Evolutionary conservation across 495 filamentous ascomycete species (phyloP).

Genomic region (Neurospora terricola): DNA sequence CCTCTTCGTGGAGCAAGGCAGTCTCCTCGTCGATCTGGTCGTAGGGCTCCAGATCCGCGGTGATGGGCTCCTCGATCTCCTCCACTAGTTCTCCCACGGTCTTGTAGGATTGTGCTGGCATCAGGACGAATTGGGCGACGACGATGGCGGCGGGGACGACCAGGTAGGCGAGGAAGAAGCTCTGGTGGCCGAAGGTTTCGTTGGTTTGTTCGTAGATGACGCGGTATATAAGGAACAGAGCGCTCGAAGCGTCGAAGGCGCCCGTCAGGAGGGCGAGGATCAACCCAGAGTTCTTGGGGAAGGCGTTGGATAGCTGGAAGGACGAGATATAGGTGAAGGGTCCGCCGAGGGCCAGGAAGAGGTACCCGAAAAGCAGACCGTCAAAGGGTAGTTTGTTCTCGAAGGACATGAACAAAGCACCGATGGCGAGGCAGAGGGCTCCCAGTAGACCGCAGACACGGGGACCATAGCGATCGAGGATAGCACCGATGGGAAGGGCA

Average conservation of each 20-base stretch:
- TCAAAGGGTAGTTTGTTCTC: conserved; percentile 56
- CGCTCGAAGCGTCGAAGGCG: conserved; percentile 81
- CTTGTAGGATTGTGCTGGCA: conserved; percentile 78
- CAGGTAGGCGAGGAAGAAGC: conserved; percentile 73
- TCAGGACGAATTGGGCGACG: conserved; percentile 57
- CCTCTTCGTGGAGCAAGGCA: conserved; percentile 51
- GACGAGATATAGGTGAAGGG: conserved; percentile 86
- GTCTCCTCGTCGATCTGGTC: conserved; percentile 54
- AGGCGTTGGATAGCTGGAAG: conserved; percentile 89
- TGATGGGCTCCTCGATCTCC: conserved; percentile 46
- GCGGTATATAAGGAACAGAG: conserved; percentile 80
- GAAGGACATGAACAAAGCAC: conserved; percentile 60
- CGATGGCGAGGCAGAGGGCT: conserved; percentile 55
- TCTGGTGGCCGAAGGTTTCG: conserved; percentile 50
- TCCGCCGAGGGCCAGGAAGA: conserved; percentile 74
- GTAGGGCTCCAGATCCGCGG: conserved; percentile 19
- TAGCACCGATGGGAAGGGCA: conserved; percentile 75
- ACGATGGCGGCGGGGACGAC: conserved; percentile 63
- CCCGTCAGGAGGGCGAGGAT: conserved; percentile 81
- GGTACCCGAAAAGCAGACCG: conserved; percentile 68
- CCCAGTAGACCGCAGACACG: conserved; percentile 67
- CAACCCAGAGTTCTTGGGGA: conserved; percentile 73
- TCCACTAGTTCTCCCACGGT: conserved; percentile 75
- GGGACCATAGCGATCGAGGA: conserved; percentile 76
- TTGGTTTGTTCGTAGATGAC: conserved; percentile 56